Evolutionary conservation across 805 yeast genomes (phyloP), one percentile per base, ranked within the genome.

Genomic region (Pichia ethanolica): DNA sequence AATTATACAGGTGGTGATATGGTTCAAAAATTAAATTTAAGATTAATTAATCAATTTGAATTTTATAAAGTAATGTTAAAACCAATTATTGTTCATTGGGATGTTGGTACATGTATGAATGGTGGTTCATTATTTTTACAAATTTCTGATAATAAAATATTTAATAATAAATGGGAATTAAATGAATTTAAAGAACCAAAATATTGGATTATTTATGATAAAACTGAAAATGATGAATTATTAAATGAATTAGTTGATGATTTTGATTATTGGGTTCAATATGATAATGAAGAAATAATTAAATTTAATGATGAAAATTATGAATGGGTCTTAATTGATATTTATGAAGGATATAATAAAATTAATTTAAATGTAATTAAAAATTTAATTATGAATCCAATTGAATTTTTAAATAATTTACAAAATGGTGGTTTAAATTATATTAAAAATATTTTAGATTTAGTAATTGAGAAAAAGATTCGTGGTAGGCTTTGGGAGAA

Each of bases 1-100:
- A 91, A 91, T 64, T 91, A 91, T 61, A 96, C 97, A 3, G 97
- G 97, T 11, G 97, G 97, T 0, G 72, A 67, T 1, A 96, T 96
- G 0, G 66, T 89, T 35, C 52, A 61, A 13, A 59, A 59, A 26
- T 72, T 86, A 50, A 85, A 88, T 58, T 27, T 45, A 20, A 50
- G 44, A 32, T 10, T 65, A 1, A 43, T 51, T 20, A 14, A 46
- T 1, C 25, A 40, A 11, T 42, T 43, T 13, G 48, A 45, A 5
- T 36, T 35, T 8, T 25, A 41, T 6, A 35, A 39, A 14, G 51
- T 48, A 11, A 46, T 42, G 39, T 13, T 40, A 7, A 42, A 38
- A 7, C 56, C 55, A 4, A 25, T 71, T 14, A 64, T 72, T 0
- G 79, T 90, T 9, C 96, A 90, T 64, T 67, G 88, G 68, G 95